A percentile compares a stretch with the other conserved stretches of the same genome.
Evolutionary conservation across 2,329 filamentous ascomycete species (phyloP).

Genomic region (Bipolaris cookei): DNA sequence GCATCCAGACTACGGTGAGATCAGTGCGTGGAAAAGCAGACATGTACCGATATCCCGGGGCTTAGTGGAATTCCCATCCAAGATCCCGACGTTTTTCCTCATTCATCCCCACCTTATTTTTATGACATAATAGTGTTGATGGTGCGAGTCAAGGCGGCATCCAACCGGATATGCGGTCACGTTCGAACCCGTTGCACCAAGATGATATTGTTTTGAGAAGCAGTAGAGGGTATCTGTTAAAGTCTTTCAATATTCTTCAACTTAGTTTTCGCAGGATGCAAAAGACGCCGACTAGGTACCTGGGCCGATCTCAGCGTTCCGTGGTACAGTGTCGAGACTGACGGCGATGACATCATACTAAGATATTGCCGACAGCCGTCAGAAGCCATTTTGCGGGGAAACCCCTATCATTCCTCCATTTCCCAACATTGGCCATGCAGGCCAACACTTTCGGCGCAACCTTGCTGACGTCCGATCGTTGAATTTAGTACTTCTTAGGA

Average conservation of each 20-base stretch:
- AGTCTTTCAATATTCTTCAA: not conserved
- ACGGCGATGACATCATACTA: constrained; percentile 29
- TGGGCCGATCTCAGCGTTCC: constrained; percentile 10
- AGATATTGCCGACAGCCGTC: constrained; percentile 18
- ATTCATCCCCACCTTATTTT: not conserved
- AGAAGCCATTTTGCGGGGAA: constrained; percentile 28
- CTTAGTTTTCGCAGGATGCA: not conserved
- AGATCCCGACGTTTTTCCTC: not conserved
- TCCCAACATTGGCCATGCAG: constrained; percentile 9
- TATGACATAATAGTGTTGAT: not conserved
- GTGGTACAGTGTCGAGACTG: constrained; percentile 17
- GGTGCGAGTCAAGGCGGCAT: not conserved
- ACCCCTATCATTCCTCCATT: constrained; percentile 1
- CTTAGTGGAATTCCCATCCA: not conserved
- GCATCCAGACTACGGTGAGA: not conserved
- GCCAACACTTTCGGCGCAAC: constrained; percentile 2
- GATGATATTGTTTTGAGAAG: not conserved
- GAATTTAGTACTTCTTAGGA: constrained; percentile 4
- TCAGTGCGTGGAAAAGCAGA: not conserved
- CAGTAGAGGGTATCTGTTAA: not conserved
- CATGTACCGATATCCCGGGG: not conserved
- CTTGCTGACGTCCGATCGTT: constrained; percentile 8
- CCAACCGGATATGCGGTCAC: not conserved
- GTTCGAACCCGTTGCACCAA: not conserved
- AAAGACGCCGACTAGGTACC: not conserved